Evolutionary conservation across 2,329 filamentous ascomycete genomes (phyloP), one percentile per base, ranked within the genome.

Genomic region (Colletotrichum horii): DNA sequence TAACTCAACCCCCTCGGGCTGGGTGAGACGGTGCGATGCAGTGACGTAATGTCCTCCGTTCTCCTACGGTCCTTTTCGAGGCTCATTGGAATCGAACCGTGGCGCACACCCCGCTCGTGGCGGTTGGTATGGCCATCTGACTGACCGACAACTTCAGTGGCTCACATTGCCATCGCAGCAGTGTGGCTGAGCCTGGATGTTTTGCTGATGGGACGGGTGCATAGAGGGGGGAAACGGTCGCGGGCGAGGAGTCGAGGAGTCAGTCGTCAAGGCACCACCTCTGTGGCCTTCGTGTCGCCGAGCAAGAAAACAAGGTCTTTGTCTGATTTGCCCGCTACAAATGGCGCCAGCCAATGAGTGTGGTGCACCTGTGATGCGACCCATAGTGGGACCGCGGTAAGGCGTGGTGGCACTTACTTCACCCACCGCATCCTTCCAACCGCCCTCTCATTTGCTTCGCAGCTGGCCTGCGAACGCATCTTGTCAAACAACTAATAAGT

Each of bases 1-100:
- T n/a, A 22, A 48, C 11, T 22, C 43, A 12, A 32, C 30, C 30
- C 30, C 30, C 30, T 12, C 30, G 30, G 30, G 30, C n/a, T n/a
- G n/a, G 8, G 8, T 32, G 30, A 32, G 30, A 32, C 30, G 30
- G 30, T 32, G 30, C 30, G 30, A 67, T 34, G n/a, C 62, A 32
- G 66, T 74, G 71, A 74, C 71, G 71, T 73, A 73, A 43, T 61
- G 14, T 43, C 30, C n/a, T 24, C 38, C 64, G 36, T 15, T 14
- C n/a, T 14, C 26, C 34, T 34, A 14, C 24, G 16, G 19, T 56
- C n/a, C 43, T 48, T 48, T 48, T 48, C 43, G 65, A 64, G 65
- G 56, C 66, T 64, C 24, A 26, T 19, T 26, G 16, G 55, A 26
- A 58, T 9, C 24, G n/a, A 55, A 30, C 43, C 60, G 71, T 74